These are phyloP conservation scores for Excoecaria cochinchinensis DNA, from an alignment of 345 rosid species.

Conservation along the genomic window DNA sequence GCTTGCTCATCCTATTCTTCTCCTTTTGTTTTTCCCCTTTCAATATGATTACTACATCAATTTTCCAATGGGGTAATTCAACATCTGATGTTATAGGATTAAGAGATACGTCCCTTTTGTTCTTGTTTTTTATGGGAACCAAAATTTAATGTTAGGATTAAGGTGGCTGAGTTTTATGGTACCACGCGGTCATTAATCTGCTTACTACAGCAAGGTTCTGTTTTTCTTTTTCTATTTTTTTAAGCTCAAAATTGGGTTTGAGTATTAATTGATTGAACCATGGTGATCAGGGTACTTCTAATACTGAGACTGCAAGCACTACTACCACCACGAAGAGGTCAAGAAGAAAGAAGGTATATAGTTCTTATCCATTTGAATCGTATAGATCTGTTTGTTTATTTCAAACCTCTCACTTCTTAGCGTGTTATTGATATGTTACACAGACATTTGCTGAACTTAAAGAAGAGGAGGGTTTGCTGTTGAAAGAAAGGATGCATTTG, in stretches of 20 bases:
- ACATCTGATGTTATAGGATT: background rate
- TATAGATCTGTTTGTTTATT: background rate
- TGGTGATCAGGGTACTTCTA: constrained; percentile 33
- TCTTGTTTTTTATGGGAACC: background rate
- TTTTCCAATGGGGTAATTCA: background rate
- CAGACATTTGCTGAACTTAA: constrained; percentile 82
- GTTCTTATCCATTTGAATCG: background rate
- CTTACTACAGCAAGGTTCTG: background rate
- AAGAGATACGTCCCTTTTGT: background rate
- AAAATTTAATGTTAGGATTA: too few relatives aligned
- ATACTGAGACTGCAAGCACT: constrained; percentile 43
- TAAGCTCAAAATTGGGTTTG: background rate
- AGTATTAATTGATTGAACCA: background rate
- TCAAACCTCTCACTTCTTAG: background rate
- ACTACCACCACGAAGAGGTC: constrained; percentile 37
- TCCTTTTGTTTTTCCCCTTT: background rate
- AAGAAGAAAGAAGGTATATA: constrained; percentile 61
- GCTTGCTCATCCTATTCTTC: background rate
- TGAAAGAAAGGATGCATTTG: constrained; percentile 58
- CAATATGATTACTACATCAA: background rate
- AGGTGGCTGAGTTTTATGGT: background rate
- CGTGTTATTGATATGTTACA: constrained; percentile 25
- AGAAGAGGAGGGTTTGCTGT: constrained; percentile 53
- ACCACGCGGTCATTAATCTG: too few relatives aligned
- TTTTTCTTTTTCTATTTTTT: background rate